phyloP scores from a whole-genome alignment of 495 filamentous ascomycete genomes.

The Filosporella fistucella region DNA sequence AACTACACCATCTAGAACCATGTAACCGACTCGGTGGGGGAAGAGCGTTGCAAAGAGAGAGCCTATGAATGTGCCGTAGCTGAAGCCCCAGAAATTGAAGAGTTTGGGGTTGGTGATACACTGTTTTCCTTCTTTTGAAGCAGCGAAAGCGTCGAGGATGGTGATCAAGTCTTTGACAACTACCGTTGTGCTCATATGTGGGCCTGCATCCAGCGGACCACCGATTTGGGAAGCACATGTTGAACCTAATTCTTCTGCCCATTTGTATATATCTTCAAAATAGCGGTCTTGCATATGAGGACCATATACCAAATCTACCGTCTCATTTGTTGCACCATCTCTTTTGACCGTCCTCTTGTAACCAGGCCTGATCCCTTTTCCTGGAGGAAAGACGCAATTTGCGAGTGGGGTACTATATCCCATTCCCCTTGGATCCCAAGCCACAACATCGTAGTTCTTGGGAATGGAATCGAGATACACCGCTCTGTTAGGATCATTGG shows the following conservation, averaged over 20 bases:
- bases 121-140: not conserved
- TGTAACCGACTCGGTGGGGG: constrained; percentile 36
- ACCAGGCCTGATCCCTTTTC: not conserved
- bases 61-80: constrained; percentile 63
- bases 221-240: constrained; percentile 9
- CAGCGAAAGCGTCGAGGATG: constrained; percentile 36
- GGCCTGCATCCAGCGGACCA: constrained; percentile 7
- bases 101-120: constrained; percentile 24
- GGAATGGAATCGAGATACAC: not conserved
- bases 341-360: not conserved
- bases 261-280: not conserved
- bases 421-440: constrained; percentile 52
- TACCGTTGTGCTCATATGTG: constrained; percentile 17
- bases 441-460: constrained; percentile 41
- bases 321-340: not conserved
- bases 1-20: constrained; percentile 45
- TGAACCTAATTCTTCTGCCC: constrained; percentile 1
- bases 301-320: not conserved
- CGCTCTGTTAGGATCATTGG: not conserved
- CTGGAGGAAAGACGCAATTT: constrained; percentile 2
- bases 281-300: constrained; percentile 1
- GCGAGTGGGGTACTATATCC: constrained; percentile 39
- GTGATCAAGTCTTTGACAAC: constrained; percentile 44
- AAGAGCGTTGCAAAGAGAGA: constrained; percentile 46
- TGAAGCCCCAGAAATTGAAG: constrained; percentile 56